A percentile compares a stretch with the other conserved stretches of the same genome.
These are phyloP conservation scores for Herpetospermum pedunculosum DNA, from an alignment of 306 rosid genomes.

Conservation along the genomic window DNA sequence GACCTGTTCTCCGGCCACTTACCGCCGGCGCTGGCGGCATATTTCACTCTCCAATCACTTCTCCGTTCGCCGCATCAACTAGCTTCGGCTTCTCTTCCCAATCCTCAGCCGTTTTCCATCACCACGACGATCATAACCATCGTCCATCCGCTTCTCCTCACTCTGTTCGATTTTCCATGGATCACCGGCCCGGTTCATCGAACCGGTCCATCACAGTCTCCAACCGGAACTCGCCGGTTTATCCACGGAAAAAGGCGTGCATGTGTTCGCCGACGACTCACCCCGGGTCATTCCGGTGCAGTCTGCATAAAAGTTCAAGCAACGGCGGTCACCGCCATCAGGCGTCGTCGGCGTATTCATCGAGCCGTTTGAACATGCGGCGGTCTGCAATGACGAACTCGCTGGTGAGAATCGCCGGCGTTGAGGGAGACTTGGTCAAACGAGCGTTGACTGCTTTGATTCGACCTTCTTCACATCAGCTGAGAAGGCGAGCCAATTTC, in stretches of 20 bases:
- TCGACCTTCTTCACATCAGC: conserved; percentile 84
- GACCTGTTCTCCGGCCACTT: conserved; percentile 61
- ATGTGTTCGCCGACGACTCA: conserved; percentile 84
- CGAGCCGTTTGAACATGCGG: conserved; percentile 59
- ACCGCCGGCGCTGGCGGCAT: conserved; percentile 52
- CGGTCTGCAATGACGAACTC: conserved; percentile 96
- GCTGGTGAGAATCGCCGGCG: conserved; percentile 76
- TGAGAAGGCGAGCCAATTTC: conserved; percentile 47
- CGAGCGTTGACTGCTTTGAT: conserved; percentile 72
- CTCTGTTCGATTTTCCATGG: conserved; percentile 62
- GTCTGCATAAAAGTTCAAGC: conserved; percentile 50
- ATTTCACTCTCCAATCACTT: conserved; percentile 38
- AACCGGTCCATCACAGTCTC: conserved; percentile 52
- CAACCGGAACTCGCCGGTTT: conserved; percentile 37
- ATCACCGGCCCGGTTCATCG: conserved; percentile 59
- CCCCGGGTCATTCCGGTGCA: conserved; percentile 83
- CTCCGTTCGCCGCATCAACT: conserved; percentile 67
- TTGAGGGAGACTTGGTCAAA: conserved; percentile 92
- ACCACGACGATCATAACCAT: conserved; percentile 5
- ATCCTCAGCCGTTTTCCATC: conserved; percentile 33
- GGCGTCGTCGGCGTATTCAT: conserved; percentile 29
- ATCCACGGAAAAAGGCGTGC: conserved; percentile 48
- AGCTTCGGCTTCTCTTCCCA: conserved; percentile 42
- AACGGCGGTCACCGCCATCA: neutral
- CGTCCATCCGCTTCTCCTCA: conserved; percentile 54